Conservation (phyloP, 306 rosid species). For the Trifolium subterraneum region DNA sequence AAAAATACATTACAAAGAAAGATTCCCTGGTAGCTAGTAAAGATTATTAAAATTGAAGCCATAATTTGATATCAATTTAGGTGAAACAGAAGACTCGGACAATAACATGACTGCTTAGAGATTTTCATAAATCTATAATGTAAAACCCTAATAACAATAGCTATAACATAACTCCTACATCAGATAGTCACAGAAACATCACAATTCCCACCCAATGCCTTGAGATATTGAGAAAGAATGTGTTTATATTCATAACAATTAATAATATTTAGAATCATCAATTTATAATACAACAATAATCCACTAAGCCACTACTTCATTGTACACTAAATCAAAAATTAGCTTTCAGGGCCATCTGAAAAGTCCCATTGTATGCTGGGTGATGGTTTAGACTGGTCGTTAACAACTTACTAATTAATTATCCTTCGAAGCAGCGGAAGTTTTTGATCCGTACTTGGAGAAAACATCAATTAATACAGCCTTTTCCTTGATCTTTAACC, state of each 20-base stretch:
- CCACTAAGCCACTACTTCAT: constrained; percentile 19
- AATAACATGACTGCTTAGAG: too few relatives aligned
- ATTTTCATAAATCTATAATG: too few relatives aligned
- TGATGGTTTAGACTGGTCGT: constrained; percentile 22
- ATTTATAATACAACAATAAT: not conserved
- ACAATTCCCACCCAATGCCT: constrained; percentile 4
- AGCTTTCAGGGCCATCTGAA: constrained; percentile 20
- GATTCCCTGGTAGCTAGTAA: too few relatives aligned
- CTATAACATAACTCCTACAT: not conserved
- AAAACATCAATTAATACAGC: constrained; percentile 76
- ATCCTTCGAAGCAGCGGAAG: constrained; percentile 50
- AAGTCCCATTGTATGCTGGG: not conserved
- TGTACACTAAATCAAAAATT: constrained; percentile 33
- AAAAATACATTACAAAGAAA: too few relatives aligned
- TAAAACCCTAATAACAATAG: too few relatives aligned
- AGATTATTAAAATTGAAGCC: too few relatives aligned
- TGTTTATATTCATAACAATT: constrained; percentile 21
- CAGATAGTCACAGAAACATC: not conserved
- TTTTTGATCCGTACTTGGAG: constrained; percentile 74
- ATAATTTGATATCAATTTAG: too few relatives aligned
- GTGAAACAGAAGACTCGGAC: too few relatives aligned
- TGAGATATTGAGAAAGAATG: constrained; percentile 24
- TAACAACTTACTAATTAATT: constrained; percentile 20
- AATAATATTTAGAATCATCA: constrained; percentile 5
- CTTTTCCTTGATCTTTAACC: constrained; percentile 88